These are phyloP conservation scores for Candida sanyaensis DNA, from an alignment of 1,139 yeast species.

Conservation along the genomic window DNA sequence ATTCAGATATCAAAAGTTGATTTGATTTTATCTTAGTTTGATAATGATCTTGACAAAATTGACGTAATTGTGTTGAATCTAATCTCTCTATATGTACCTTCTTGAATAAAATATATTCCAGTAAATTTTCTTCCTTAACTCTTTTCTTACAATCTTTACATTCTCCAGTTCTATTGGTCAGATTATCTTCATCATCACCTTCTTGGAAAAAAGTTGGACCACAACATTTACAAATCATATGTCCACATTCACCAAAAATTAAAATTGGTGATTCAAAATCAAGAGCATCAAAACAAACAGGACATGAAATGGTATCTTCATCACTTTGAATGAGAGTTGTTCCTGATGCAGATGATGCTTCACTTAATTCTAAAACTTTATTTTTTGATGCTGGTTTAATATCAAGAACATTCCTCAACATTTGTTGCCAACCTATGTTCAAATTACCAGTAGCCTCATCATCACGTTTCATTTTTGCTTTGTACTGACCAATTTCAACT, in stretches of 20 bases:
- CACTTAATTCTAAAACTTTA: conserved; percentile 6
- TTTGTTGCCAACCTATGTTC: conserved; percentile 24
- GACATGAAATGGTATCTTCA: conserved; percentile 52
- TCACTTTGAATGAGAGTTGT: conserved; percentile 5
- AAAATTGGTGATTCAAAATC: conserved; percentile 42
- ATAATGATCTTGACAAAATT: conserved; percentile 12
- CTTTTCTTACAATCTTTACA: conserved; percentile 53
- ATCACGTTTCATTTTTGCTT: conserved; percentile 23
- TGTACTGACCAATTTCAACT: conserved; percentile 64
- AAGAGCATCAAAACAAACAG: conserved; percentile 66
- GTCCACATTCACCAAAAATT: conserved; percentile 66
- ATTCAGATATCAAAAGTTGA: conserved; percentile 22
- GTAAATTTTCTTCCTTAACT: conserved; percentile 43
- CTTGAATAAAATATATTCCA: conserved; percentile 55
- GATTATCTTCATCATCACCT: conserved; percentile 27
- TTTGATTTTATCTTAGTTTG: conserved; percentile 11
- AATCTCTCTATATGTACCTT: conserved; percentile 36
- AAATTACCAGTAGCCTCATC: conserved; percentile 12
- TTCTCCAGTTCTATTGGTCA: conserved; percentile 42
- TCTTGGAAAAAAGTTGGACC: conserved; percentile 52
- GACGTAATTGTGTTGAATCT: conserved; percentile 6
- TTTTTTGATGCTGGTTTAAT: conserved; percentile 3
- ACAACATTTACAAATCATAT: conserved; percentile 66
- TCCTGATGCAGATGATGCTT: background rate
- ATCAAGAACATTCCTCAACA: conserved; percentile 17